Conservation (phyloP, 495 filamentous ascomycete species). For the Penicillium paxilli region DNA sequence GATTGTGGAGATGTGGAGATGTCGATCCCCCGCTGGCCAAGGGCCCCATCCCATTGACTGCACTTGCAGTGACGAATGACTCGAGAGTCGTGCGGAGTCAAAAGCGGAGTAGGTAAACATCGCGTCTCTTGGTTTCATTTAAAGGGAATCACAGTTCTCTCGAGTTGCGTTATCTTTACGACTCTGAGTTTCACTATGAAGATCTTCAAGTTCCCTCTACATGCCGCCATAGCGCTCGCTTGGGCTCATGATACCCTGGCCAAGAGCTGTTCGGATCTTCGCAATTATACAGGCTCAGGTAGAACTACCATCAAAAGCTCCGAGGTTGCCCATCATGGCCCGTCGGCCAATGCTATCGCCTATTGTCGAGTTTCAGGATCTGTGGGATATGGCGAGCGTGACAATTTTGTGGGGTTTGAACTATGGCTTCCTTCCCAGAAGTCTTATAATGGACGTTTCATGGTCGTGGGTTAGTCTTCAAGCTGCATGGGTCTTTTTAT, state of each 20-base stretch:
- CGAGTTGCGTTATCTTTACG: no score
- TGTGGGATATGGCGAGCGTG: background rate
- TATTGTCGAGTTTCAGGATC: background rate
- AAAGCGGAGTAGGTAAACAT: background rate
- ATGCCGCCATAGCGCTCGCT: background rate
- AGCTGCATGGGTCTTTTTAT: background rate
- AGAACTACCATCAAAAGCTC: background rate
- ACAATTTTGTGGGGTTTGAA: slow-evolving; percentile 14
- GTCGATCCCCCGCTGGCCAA: background rate
- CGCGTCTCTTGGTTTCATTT: no score
- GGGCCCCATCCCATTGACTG: no score
- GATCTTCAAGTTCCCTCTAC: background rate
- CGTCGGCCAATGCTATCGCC: background rate
- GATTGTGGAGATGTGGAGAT: background rate
- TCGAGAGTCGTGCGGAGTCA: background rate
- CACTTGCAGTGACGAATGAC: background rate
- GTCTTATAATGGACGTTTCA: slow-evolving; percentile 29
- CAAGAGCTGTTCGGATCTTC: background rate
- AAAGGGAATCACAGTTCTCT: no score
- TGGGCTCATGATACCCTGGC: background rate
- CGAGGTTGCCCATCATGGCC: background rate
- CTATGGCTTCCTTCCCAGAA: slow-evolving; percentile 24
- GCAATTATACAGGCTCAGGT: background rate
- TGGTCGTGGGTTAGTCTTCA: slow-evolving; percentile 28
- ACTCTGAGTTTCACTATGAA: background rate